Conservation (phyloP, 2,329 filamentous ascomycete species). For the Phaeosphaeriaceae sp. region DNA sequence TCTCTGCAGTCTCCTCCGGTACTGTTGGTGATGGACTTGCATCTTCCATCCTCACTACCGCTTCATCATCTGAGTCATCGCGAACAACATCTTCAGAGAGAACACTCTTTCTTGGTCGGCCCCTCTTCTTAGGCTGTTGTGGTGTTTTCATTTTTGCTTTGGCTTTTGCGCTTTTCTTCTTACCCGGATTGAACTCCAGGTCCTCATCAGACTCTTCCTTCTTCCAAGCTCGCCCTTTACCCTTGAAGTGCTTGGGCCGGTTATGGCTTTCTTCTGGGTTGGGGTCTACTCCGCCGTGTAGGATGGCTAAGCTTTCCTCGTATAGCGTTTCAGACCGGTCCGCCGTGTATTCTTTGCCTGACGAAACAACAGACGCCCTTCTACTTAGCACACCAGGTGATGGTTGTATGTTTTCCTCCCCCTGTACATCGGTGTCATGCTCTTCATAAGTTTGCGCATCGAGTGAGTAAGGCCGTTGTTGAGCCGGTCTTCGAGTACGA, state of each 20-base stretch:
- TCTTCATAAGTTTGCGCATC: slow-evolving; percentile 42
- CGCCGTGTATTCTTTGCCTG: slow-evolving; percentile 16
- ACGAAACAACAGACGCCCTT: slow-evolving; percentile 19
- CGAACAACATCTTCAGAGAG: slow-evolving; percentile 24
- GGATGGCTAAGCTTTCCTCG: slow-evolving; percentile 19
- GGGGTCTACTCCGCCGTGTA: slow-evolving; percentile 18
- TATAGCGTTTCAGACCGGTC: slow-evolving; percentile 15
- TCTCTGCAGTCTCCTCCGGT: slow-evolving; percentile 12
- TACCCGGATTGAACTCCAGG: slow-evolving; percentile 31
- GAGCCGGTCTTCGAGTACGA: slow-evolving; percentile 42
- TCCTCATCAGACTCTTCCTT: slow-evolving; percentile 42
- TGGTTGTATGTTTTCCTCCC: slow-evolving; percentile 7
- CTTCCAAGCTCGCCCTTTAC: slow-evolving; percentile 41
- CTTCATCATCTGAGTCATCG: slow-evolving; percentile 18
- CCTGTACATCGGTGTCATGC: slow-evolving; percentile 11
- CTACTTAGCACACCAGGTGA: slow-evolving; percentile 15
- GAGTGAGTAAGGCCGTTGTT: slow-evolving; percentile 44
- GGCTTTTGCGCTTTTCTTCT: slow-evolving; percentile 25
- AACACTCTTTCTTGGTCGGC: slow-evolving; percentile 28
- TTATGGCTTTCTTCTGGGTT: slow-evolving; percentile 6
- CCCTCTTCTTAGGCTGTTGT: slow-evolving; percentile 19
- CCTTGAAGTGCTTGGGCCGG: slow-evolving; percentile 38
- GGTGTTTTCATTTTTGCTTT: slow-evolving; percentile 9
- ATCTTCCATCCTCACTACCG: background rate
- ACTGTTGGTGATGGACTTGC: slow-evolving; percentile 7